phyloP scores from a whole-genome alignment of 2,329 filamentous ascomycete genomes.

The Hypoxylon sp. region DNA sequence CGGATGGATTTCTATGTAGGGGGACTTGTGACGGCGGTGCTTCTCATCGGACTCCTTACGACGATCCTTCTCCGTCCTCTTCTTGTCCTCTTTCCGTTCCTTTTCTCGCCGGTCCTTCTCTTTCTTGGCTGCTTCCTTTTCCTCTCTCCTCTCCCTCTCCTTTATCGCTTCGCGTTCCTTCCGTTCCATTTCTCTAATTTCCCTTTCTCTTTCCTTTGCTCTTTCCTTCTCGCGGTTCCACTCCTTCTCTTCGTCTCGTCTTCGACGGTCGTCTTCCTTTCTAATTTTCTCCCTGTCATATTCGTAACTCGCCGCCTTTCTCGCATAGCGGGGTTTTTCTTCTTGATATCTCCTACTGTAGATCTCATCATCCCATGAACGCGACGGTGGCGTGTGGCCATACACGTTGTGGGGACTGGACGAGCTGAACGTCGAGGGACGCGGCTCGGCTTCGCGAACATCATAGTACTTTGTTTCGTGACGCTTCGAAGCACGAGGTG shows the following conservation, averaged over 20 bases:
- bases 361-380: slow-evolving; percentile 66
- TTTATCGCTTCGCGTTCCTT: slow-evolving; percentile 49
- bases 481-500: slow-evolving; percentile 59
- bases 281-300: slow-evolving; percentile 60
- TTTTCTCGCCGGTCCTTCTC: slow-evolving; percentile 51
- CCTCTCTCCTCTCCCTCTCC: slow-evolving; percentile 54
- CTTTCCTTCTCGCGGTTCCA: slow-evolving; percentile 49
- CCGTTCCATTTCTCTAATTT: slow-evolving; percentile 42
- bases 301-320: slow-evolving; percentile 64
- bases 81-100: slow-evolving; percentile 39
- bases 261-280: slow-evolving; percentile 57
- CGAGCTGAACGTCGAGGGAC: slow-evolving; percentile 59
- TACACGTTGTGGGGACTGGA: slow-evolving; percentile 50
- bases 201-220: slow-evolving; percentile 47
- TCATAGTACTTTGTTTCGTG: slow-evolving; percentile 60
- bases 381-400: slow-evolving; percentile 54
- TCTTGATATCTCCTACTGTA: slow-evolving; percentile 55
- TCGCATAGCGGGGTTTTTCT: slow-evolving; percentile 60
- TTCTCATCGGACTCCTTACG: slow-evolving; percentile 52
- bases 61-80: slow-evolving; percentile 54
- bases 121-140: slow-evolving; percentile 56
- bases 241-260: slow-evolving; percentile 54
- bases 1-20: slow-evolving; percentile 47
- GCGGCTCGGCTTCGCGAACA: slow-evolving; percentile 67
- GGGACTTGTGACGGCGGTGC: slow-evolving; percentile 46